Conservation (phyloP, 164 flowering plant species). For the Liquidambar formosana region DNA sequence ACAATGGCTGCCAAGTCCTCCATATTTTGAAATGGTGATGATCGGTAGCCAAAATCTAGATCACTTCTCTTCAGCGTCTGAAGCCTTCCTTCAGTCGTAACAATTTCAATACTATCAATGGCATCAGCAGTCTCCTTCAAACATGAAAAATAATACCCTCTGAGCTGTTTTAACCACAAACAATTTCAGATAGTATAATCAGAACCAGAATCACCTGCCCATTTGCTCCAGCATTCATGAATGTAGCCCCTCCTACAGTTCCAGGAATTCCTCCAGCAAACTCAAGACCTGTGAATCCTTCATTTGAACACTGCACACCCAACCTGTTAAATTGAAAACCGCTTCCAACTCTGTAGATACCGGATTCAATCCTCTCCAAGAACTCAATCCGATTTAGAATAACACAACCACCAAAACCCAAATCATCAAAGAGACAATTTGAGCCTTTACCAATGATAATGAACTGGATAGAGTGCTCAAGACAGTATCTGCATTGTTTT, state of each 20-base stretch:
- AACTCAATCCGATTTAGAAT: conserved; percentile 40
- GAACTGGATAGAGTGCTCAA: conserved; percentile 29
- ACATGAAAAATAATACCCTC: not conserved
- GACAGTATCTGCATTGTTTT: conserved; percentile 28
- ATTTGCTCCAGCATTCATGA: conserved; percentile 62
- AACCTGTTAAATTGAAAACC: conserved; percentile 46
- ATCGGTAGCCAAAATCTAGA: conserved; percentile 45
- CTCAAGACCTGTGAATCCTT: conserved; percentile 53
- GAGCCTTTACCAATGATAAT: conserved; percentile 54
- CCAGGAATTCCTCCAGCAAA: conserved; percentile 61
- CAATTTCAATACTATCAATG: conserved; percentile 41
- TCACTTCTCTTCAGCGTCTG: conserved; percentile 26
- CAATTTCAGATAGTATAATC: not conserved
- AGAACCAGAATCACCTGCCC: conserved; percentile 34
- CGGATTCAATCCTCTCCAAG: conserved; percentile 40
- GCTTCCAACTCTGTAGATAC: conserved; percentile 45
- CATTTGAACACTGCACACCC: conserved; percentile 36
- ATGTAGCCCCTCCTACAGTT: conserved; percentile 51
- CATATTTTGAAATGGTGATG: conserved; percentile 46
- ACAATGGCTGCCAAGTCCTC: conserved; percentile 45
- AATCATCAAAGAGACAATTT: conserved; percentile 55
- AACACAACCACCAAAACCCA: conserved; percentile 54
- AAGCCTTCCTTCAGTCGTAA: conserved; percentile 33
- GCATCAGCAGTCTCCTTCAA: conserved; percentile 38
- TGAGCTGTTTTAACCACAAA: not conserved